phyloP scores from a whole-genome alignment of 1,284 basidiomycete species.

The Neonothopanus nambi region DNA sequence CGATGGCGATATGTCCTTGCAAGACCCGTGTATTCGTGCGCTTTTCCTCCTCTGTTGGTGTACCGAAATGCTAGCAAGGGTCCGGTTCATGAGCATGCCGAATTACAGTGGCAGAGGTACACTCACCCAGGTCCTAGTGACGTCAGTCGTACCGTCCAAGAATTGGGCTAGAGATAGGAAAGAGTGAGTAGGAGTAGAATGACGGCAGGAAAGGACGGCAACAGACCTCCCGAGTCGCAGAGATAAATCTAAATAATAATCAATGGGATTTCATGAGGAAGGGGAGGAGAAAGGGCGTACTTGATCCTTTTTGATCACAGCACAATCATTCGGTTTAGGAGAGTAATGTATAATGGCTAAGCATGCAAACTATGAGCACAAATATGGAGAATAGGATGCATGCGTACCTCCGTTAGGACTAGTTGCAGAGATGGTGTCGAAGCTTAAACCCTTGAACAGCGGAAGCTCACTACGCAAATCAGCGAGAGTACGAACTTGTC shows the following conservation, averaged over 20 bases:
- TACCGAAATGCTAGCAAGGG: conserved; percentile 83
- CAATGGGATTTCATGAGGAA: conserved; percentile 7
- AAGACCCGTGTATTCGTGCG: conserved; percentile 92
- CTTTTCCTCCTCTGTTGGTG: conserved; percentile 80
- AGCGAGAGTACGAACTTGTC: conserved; percentile 2
- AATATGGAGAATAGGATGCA: conserved; percentile 22
- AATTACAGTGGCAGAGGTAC: neutral
- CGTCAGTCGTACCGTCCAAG: conserved; percentile 93
- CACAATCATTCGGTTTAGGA: conserved; percentile 76
- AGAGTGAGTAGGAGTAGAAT: neutral
- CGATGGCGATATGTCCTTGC: conserved; percentile 94
- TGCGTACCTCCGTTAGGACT: conserved; percentile 79
- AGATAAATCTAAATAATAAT: conserved; percentile 71
- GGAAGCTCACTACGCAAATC: conserved; percentile 56
- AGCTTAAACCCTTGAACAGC: conserved; percentile 86
- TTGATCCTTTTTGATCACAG: conserved; percentile 74
- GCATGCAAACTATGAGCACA: neutral
- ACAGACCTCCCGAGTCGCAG: conserved; percentile 86
- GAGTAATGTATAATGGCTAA: conserved; percentile 93
- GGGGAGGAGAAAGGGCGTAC: conserved; percentile 34
- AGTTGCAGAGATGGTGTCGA: conserved; percentile 90
- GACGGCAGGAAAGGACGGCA: neutral
- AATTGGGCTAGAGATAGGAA: conserved; percentile 67
- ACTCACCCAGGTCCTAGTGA: conserved; percentile 83
- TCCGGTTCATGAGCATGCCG: neutral